Evolutionary conservation across 495 filamentous ascomycete species (phyloP).

Genomic region (Tuber umbilicatum): DNA sequence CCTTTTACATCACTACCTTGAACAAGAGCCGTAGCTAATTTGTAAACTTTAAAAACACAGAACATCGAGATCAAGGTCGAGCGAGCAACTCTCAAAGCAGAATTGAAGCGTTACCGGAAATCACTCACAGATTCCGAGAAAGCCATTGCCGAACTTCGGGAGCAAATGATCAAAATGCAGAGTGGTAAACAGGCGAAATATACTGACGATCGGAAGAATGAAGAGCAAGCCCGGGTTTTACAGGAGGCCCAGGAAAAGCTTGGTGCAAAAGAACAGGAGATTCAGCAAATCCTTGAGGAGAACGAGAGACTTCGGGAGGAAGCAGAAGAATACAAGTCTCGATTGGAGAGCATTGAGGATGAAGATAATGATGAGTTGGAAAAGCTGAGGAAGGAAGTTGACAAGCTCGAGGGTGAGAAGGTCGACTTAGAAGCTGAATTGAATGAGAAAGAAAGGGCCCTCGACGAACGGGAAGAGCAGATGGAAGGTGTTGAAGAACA

Average conservation of each 20-base stretch:
- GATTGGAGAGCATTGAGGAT: constrained; percentile 57
- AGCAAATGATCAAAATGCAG: constrained; percentile 68
- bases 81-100: constrained; percentile 75
- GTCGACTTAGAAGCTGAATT: constrained; percentile 58
- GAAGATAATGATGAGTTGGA: constrained; percentile 62
- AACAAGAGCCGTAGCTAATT: background rate
- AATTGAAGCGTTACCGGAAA: constrained; percentile 77
- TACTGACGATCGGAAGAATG: constrained; percentile 47
- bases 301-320: constrained; percentile 60
- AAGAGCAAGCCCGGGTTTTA: constrained; percentile 48
- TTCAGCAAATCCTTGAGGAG: constrained; percentile 40
- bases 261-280: constrained; percentile 45
- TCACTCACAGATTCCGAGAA: constrained; percentile 69
- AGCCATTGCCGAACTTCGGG: constrained; percentile 63
- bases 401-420: constrained; percentile 54
- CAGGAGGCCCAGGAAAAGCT: constrained; percentile 52
- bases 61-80: constrained; percentile 93
- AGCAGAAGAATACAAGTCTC: constrained; percentile 60
- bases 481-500: constrained; percentile 52
- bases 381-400: constrained; percentile 52
- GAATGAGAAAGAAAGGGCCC: constrained; percentile 56
- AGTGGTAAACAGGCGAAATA: constrained; percentile 55
- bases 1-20: background rate
- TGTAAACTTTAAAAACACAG: constrained; percentile 24
- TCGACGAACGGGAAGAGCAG: constrained; percentile 57